A percentile compares a stretch with the other conserved stretches of the same genome.
Evolutionary conservation across 2,329 filamentous ascomycete genomes (phyloP).

Genomic region (Claviceps spartinae): DNA sequence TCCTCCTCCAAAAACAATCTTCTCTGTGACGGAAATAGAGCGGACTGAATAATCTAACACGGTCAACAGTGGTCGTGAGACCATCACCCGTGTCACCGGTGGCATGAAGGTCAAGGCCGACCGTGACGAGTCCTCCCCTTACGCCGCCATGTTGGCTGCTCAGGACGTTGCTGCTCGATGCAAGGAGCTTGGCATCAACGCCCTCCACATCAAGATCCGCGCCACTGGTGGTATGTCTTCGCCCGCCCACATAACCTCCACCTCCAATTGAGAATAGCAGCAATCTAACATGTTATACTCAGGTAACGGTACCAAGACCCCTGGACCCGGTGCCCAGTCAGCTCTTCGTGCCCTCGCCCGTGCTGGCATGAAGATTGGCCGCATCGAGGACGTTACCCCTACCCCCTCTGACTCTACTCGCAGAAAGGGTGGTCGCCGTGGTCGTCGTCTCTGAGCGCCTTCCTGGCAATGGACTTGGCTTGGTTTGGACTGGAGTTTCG

Average conservation of each 20-base stretch:
- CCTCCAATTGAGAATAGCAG: too few species aligned
- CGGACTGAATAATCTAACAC: slow-evolving; percentile 2
- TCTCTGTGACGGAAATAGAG: neutral
- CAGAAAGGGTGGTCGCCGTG: slow-evolving; percentile 99
- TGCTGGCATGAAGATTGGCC: slow-evolving; percentile 99
- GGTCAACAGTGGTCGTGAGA: slow-evolving; percentile 82
- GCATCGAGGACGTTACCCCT: slow-evolving; percentile 98
- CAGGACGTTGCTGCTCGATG: slow-evolving; percentile 89
- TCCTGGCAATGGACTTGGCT: slow-evolving; percentile 11
- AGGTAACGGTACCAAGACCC: slow-evolving; percentile 99
- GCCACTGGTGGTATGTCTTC: slow-evolving; percentile 76
- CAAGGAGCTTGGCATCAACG: slow-evolving; percentile 64
- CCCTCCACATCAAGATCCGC: slow-evolving; percentile 99
- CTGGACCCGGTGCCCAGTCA: slow-evolving; percentile 96
- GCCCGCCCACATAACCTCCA: neutral
- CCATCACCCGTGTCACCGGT: slow-evolving; percentile 98
- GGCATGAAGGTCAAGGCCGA: slow-evolving; percentile 99
- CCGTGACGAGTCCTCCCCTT: slow-evolving; percentile 98
- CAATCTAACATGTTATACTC: slow-evolving; percentile 1
- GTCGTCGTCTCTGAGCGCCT: slow-evolving; percentile 86
- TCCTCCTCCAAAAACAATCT: too few species aligned
- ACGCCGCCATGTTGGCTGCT: slow-evolving; percentile 99
- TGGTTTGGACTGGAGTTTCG: slow-evolving; percentile 24
- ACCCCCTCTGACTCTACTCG: slow-evolving; percentile 98
- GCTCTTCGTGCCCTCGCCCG: slow-evolving; percentile 97